Conservation (phyloP, 768 basidiomycete species). For the Auricularia sp. region DNA sequence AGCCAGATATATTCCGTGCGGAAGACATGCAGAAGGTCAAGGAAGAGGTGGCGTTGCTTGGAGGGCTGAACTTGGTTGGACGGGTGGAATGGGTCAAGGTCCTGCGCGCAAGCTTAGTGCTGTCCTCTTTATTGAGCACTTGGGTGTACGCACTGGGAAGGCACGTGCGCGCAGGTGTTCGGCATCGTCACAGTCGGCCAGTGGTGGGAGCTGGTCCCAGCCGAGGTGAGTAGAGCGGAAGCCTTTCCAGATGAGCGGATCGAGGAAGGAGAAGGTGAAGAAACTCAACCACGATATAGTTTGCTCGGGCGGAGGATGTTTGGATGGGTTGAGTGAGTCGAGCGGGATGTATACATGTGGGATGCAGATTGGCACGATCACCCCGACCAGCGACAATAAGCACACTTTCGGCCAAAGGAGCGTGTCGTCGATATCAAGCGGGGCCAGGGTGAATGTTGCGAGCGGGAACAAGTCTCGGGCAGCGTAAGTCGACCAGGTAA, state of each 20-base stretch:
- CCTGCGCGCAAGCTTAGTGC: neutral
- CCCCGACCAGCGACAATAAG: conserved; percentile 3
- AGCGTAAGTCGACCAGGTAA: conserved; percentile 1
- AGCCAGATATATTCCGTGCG: neutral
- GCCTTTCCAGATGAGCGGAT: conserved; percentile 37
- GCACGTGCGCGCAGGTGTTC: conserved; percentile 14
- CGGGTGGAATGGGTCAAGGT: neutral
- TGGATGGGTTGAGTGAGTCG: conserved; percentile 17
- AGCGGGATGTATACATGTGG: conserved; percentile 4
- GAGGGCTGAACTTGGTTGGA: neutral
- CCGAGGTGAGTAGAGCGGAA: conserved; percentile 34
- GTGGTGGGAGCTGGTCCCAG: conserved; percentile 32
- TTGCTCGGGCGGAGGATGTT: conserved; percentile 34
- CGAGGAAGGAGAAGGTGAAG: conserved; percentile 42
- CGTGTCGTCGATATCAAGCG: neutral
- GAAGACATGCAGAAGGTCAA: neutral
- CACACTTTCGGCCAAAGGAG: neutral
- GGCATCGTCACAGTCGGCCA: conserved; percentile 35
- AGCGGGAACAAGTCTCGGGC: conserved; percentile 7
- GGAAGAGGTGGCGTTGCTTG: neutral
- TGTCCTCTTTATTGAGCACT: too few species aligned
- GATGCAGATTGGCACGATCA: conserved; percentile 2
- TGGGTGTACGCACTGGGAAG: neutral
- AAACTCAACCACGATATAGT: conserved; percentile 36
- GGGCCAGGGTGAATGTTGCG: conserved; percentile 2